These are phyloP conservation scores for Ophiognomonia clavigignenti-juglandacearum DNA, from an alignment of 2,329 filamentous ascomycete genomes.

Conservation along the genomic window DNA sequence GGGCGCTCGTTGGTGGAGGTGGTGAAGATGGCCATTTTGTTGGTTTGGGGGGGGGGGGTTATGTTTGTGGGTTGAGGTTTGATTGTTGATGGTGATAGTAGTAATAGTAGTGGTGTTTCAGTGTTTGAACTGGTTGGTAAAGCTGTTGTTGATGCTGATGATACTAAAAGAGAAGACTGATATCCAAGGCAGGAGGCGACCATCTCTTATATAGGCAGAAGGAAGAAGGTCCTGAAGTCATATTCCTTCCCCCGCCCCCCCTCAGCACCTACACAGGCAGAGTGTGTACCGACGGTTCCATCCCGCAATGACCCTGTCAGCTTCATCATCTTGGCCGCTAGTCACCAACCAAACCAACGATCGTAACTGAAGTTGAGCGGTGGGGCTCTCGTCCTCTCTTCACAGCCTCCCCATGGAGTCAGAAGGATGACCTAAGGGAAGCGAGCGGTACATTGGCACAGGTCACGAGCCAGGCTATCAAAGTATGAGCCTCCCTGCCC, in stretches of 20 bases:
- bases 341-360: neutral
- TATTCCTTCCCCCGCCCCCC: constrained; percentile 4
- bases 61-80: constrained; percentile 14
- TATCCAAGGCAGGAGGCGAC: constrained; percentile 18
- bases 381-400: neutral
- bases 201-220: constrained; percentile 21
- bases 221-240: constrained; percentile 12
- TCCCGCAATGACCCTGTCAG: constrained; percentile 14
- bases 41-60: constrained; percentile 23
- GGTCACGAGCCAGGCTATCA: no score
- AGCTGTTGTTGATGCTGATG: constrained; percentile 21
- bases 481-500: constrained; percentile 14
- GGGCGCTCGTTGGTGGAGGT: constrained; percentile 29
- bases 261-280: no score
- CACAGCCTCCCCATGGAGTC: constrained; percentile 14
- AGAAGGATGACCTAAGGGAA: constrained; percentile 16
- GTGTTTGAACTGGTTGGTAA: constrained; percentile 14
- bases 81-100: constrained; percentile 1
- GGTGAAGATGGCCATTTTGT: constrained; percentile 33
- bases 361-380: neutral
- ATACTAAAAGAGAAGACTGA: constrained; percentile 16
- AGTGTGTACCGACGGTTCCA: constrained; percentile 10
- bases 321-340: constrained; percentile 12
- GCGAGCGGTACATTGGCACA: no score
- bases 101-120: constrained; percentile 3